Evolutionary conservation across 257 asterid species (phyloP), one percentile per base, ranked within the genome.

Genomic region (Henckelia pumila): DNA sequence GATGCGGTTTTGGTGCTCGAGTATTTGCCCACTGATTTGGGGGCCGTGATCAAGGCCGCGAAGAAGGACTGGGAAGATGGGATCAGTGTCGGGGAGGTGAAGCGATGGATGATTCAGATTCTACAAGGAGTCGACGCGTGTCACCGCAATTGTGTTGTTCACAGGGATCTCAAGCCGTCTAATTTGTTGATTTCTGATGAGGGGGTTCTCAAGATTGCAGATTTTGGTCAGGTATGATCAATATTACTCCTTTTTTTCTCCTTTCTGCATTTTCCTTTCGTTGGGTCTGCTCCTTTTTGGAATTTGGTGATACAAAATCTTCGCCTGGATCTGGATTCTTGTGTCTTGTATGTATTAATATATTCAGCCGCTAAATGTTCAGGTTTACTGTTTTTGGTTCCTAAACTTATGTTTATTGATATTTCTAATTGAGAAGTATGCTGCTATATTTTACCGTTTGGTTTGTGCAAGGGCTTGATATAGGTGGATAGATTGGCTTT

Each of bases 1-100:
- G 99, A 88, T 71, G 88, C 92, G 50, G 96, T 94, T 1, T 77
- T 94, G 59, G 99, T 94, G 77, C 89, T 94, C 37, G 99, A 94
- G 82, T 91, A 82, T 80, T 70, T 94, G 70, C 91, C 89, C 55
- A 78, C 91, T 20, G 96, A 94, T 70, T 78, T 94, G 69, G 75
- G 79, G 33, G 84, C 91, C 69, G 87, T 94, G 40, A 81, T 91
- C 14, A 75, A 63, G 72, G 84, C 86, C 21, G 90, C 85, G 47
- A 85, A 82, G 79, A 93, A 77, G 77, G 83, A 76, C 60, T 80
- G 86, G 84, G 89, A 85, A 8, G 75, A 73, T 3, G 93, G 95
- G 69, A 71, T 94, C 79, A 75, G 80, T 19, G 53, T 68, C 1
- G 96, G 89, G 3, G 97, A 91, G 83, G 78, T 88, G 57, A 91